These are phyloP conservation scores for Pseudogymnoascus sp. DNA, from an alignment of 2,329 filamentous ascomycete genomes.

Conservation along the genomic window DNA sequence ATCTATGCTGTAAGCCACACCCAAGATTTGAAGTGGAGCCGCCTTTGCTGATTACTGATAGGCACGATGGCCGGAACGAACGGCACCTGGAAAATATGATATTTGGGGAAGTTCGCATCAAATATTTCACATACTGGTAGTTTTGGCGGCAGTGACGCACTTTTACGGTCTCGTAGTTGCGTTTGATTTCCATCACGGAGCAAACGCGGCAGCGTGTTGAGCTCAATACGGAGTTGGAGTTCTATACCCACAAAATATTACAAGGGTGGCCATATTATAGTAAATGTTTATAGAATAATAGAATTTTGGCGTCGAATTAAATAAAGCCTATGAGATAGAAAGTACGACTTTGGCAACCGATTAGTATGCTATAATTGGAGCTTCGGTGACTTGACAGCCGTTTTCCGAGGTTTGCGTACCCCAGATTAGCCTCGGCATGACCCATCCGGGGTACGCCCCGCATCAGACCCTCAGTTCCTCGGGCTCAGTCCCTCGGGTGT, in stretches of 20 bases:
- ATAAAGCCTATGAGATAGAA: background rate
- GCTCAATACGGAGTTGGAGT: background rate
- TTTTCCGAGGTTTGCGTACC: background rate
- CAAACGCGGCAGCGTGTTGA: background rate
- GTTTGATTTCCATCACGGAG: slow-evolving; percentile 75
- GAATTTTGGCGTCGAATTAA: background rate
- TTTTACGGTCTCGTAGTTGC: slow-evolving; percentile 73
- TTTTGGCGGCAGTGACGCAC: slow-evolving; percentile 75
- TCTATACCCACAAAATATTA: background rate
- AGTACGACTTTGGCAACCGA: background rate
- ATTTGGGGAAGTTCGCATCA: slow-evolving; percentile 92
- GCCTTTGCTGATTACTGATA: slow-evolving; percentile 29
- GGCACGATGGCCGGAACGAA: slow-evolving; percentile 76
- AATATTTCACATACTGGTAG: slow-evolving; percentile 86
- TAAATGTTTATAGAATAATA: background rate
- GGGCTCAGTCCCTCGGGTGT: background rate
- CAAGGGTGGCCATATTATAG: background rate
- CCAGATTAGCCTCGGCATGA: background rate
- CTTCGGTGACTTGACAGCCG: slow-evolving; percentile 1
- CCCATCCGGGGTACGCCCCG: slow-evolving; percentile 3
- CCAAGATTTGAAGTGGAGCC: background rate
- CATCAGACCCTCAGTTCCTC: background rate
- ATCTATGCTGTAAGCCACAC: slow-evolving; percentile 66
- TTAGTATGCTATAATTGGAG: background rate
- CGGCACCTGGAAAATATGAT: slow-evolving; percentile 71